Percentiles rank a stretch among this genome's conserved stretches.
Evolutionary conservation across 345 rosid species (phyloP).

Genomic region (Adansonia digitata): DNA sequence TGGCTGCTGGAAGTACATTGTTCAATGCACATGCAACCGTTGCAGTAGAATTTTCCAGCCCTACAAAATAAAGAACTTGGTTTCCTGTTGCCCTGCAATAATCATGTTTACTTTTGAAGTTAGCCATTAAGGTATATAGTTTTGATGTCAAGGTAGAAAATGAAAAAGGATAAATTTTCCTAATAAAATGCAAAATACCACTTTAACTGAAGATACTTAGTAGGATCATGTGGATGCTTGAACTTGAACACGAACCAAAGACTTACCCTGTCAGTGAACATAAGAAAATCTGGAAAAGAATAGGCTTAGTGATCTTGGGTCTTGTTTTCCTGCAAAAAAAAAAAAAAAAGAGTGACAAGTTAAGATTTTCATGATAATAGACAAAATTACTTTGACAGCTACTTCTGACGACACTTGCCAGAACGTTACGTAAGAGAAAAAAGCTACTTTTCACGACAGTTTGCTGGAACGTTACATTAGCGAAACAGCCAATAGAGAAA

Average conservation of each 20-base stretch:
- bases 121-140: not conserved
- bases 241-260: too few species aligned
- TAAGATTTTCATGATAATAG: too few species aligned
- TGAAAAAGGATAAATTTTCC: not conserved
- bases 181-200: not conserved
- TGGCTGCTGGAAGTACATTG: slow-evolving; percentile 72
- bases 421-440: too few species aligned
- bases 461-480: not conserved
- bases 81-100: slow-evolving; percentile 57
- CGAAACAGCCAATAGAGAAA: not conserved
- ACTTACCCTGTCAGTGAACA: slow-evolving; percentile 88
- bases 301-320: slow-evolving; percentile 51
- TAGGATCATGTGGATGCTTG: too few species aligned
- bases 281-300: slow-evolving; percentile 58
- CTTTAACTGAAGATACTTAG: not conserved
- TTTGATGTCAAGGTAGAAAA: not conserved
- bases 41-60: slow-evolving; percentile 66
- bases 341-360: not conserved
- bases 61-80: slow-evolving; percentile 78
- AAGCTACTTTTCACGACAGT: too few species aligned
- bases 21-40: slow-evolving; percentile 80
- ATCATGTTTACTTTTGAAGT: not conserved
- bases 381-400: too few species aligned
- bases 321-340: slow-evolving; percentile 57
- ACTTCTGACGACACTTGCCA: too few species aligned